A percentile compares a stretch with the other conserved stretches of the same genome.
Conservation (phyloP, 2,329 filamentous ascomycete species). For the Diaporthe vaccinii region DNA sequence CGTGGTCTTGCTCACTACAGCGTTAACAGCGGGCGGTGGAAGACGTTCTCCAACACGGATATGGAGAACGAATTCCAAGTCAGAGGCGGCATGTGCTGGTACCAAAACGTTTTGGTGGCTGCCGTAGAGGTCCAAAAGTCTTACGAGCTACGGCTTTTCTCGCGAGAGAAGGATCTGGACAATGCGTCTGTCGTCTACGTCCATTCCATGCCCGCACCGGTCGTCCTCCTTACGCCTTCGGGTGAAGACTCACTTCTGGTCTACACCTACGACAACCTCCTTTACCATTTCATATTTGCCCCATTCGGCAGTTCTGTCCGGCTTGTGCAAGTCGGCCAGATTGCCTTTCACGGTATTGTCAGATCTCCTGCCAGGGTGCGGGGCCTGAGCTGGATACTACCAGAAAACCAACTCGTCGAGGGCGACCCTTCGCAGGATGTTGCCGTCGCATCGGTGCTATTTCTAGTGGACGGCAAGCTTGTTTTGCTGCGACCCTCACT, state of each 20-base stretch:
- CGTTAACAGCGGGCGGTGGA: constrained; percentile 94
- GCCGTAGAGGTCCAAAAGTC: constrained; percentile 88
- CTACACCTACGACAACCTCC: constrained; percentile 95
- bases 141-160: constrained; percentile 92
- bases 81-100: constrained; percentile 98
- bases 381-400: constrained; percentile 94
- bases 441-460: constrained; percentile 90
- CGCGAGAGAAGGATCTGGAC: constrained; percentile 85
- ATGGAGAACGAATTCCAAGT: constrained; percentile 93
- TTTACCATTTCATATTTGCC: constrained; percentile 95
- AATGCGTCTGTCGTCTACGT: constrained; percentile 79
- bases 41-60: constrained; percentile 85
- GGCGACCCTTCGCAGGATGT: constrained; percentile 98
- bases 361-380: constrained; percentile 92
- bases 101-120: constrained; percentile 93
- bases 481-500: constrained; percentile 90
- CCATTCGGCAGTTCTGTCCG: constrained; percentile 77
- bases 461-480: constrained; percentile 97
- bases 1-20: constrained; percentile 96
- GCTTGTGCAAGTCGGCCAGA: constrained; percentile 95
- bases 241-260: constrained; percentile 95
- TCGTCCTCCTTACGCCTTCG: constrained; percentile 90
- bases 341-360: constrained; percentile 96
- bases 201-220: constrained; percentile 84
- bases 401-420: constrained; percentile 87